Evolutionary conservation across 768 basidiomycete species (phyloP).

Genomic region (Kwoniella newhampshirensis): DNA sequence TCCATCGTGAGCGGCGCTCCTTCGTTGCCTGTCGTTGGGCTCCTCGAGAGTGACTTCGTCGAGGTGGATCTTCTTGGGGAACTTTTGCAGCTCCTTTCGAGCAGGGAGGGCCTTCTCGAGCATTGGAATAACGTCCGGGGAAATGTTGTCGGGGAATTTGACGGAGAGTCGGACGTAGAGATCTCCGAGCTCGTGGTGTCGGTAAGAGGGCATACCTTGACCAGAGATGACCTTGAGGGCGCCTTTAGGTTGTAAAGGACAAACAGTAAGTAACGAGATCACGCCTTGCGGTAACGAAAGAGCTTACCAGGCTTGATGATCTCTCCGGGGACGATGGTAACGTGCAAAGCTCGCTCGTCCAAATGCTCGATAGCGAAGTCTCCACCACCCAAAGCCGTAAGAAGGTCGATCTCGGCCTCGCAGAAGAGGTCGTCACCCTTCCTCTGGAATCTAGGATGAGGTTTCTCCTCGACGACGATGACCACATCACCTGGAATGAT

Average conservation of each 20-base stretch:
- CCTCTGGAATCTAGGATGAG: conserved; percentile 71
- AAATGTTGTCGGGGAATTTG: conserved; percentile 81
- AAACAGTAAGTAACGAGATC: neutral
- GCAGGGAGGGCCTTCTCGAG: conserved; percentile 85
- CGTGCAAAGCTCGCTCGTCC: conserved; percentile 82
- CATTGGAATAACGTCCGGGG: conserved; percentile 64
- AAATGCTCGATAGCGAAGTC: conserved; percentile 85
- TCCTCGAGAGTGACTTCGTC: conserved; percentile 86
- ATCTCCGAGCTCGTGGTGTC: conserved; percentile 95
- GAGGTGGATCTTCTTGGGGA: conserved; percentile 65
- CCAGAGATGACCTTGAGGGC: conserved; percentile 85
- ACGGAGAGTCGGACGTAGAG: conserved; percentile 83
- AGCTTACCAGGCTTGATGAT: conserved; percentile 85
- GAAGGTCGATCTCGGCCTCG: conserved; percentile 86
- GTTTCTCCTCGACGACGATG: conserved; percentile 95
- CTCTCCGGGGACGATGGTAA: conserved; percentile 80
- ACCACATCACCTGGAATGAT: conserved; percentile 92
- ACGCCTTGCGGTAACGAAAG: neutral
- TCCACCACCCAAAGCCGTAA: conserved; percentile 91
- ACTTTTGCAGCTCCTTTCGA: conserved; percentile 66
- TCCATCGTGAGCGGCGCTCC: conserved; percentile 60
- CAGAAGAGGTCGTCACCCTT: conserved; percentile 80
- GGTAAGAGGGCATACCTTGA: conserved; percentile 98
- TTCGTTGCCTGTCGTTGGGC: conserved; percentile 66
- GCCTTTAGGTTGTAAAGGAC: conserved; percentile 58